Conservation (phyloP, 2,329 filamentous ascomycete genomes). For the Dactylellina leptospora region DNA sequence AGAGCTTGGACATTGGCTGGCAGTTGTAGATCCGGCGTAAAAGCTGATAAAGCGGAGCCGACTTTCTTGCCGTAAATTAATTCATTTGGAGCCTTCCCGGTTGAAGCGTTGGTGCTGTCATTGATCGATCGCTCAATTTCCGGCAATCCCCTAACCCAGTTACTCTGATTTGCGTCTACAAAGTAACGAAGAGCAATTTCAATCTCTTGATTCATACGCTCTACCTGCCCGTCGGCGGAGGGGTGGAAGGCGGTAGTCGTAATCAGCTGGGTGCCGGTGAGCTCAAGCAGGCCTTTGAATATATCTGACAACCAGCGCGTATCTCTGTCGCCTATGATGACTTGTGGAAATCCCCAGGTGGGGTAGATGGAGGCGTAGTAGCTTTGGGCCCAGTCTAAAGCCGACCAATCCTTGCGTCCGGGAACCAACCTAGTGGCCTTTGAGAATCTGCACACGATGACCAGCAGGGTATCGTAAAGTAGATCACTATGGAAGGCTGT, state of each 20-base stretch:
- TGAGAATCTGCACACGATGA: not conserved
- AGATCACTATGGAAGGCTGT: not conserved
- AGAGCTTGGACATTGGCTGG: not conserved
- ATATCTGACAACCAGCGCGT: not conserved
- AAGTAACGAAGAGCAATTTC: slow-evolving; percentile 1
- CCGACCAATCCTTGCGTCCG: not conserved
- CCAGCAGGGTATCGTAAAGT: not conserved
- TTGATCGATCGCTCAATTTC: not conserved
- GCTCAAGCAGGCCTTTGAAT: not conserved
- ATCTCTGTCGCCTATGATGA: slow-evolving; percentile 2
- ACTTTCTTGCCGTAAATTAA: not conserved
- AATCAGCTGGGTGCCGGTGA: not conserved
- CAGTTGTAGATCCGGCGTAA: not conserved
- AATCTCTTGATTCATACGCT: slow-evolving; percentile 12
- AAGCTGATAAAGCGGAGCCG: not conserved
- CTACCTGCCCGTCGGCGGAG: slow-evolving; percentile 3
- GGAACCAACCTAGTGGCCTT: not conserved
- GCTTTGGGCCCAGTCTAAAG: not conserved
- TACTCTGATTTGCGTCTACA: not conserved
- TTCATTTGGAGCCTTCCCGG: not conserved
- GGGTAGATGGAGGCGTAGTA: not conserved
- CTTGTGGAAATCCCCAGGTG: slow-evolving; percentile 7
- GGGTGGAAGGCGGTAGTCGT: slow-evolving; percentile 13
- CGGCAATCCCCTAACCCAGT: not conserved
- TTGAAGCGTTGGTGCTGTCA: not conserved